A percentile compares a stretch with the other conserved stretches of the same genome.
Conservation (phyloP, 805 yeast genomes). For the Wickerhamiella lipophila region DNA sequence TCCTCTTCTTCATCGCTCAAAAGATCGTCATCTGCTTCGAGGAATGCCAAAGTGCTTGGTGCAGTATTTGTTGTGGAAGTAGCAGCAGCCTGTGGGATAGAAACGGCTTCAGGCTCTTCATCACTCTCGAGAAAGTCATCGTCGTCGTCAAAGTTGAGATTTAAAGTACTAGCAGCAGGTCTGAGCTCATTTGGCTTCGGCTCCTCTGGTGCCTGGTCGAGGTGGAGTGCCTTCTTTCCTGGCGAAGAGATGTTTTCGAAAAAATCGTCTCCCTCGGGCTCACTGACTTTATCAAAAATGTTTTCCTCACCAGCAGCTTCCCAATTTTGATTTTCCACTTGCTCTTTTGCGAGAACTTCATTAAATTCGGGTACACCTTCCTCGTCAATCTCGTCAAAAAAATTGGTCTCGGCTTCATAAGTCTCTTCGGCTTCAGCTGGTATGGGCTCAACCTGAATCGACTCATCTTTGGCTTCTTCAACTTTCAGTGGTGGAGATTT, state of each 20-base stretch:
- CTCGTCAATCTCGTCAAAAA: conserved; percentile 10
- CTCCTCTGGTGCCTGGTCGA: neutral
- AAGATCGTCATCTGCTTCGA: conserved; percentile 28
- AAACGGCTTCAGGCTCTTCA: conserved; percentile 8
- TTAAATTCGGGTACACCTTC: neutral
- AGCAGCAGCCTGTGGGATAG: neutral
- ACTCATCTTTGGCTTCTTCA: no score
- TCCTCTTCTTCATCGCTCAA: conserved; percentile 24
- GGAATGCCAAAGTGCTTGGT: conserved; percentile 21
- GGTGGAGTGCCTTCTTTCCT: neutral
- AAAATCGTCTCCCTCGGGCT: conserved; percentile 7
- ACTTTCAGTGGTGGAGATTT: neutral
- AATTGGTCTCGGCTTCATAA: conserved; percentile 6
- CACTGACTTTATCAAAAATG: conserved; percentile 1
- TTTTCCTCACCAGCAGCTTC: neutral
- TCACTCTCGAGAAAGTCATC: conserved; percentile 21
- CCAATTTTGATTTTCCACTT: neutral
- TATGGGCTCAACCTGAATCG: no score
- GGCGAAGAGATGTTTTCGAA: neutral
- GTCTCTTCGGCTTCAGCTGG: no score
- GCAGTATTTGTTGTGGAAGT: no score
- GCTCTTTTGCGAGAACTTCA: neutral
- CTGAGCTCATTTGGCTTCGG: neutral
- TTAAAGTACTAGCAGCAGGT: neutral
- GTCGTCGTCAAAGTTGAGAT: conserved; percentile 17